Base-by-base conservation (phyloP, 768 basidiomycete species). In the Tephrocybe sp. region DNA sequence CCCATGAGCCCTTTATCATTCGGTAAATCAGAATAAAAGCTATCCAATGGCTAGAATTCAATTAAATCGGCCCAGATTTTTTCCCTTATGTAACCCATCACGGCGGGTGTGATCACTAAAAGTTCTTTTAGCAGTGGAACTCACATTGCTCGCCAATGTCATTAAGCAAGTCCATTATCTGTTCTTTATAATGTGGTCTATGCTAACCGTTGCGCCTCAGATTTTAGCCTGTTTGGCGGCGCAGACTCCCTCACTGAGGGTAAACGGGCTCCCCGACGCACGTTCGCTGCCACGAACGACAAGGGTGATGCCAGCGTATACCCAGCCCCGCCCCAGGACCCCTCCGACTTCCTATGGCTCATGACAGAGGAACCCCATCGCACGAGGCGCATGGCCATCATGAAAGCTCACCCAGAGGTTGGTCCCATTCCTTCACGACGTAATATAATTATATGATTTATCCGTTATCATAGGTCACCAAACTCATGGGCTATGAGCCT, bases 341-440 rank as follows among this genome's bases (percentile, higher is more conserved):
- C 90, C 1, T 68, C 75, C 0, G 96, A 98, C 59, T 98, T 97
- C 62, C 76, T 98, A 25, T 99, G 97, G 97, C 64, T 95, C 39
- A 90, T 98, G 86, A 97, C 93, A 0, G 97, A 99, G 70, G 97
- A 99, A 64, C 97, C 97, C 2, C 97, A 99, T 69, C 82, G 96
- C 44, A 84, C 85, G 14, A 74, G 97, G 48, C 74, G 97, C 51
- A 85, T 83, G 73, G 88, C 82, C 6, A 98, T 99, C 54, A 80
- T 98, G 76, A 95, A 95, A 62, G 88, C 90, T 0, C 94, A 98
- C 63, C 97, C 97, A 0, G 86, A 97, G 77, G 91, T 90, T 46
- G 14, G 52, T 43, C 17, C 12, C n/a, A 3, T 5, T 43, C 44
- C 32, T 12, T 10, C 30, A 4, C 9, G 2, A 24, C 17, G 3